Percentiles rank a stretch among this genome's conserved stretches.
These are phyloP conservation scores for Moesziomyces antarcticus DNA, from an alignment of 1,284 basidiomycete species.

Conservation along the genomic window DNA sequence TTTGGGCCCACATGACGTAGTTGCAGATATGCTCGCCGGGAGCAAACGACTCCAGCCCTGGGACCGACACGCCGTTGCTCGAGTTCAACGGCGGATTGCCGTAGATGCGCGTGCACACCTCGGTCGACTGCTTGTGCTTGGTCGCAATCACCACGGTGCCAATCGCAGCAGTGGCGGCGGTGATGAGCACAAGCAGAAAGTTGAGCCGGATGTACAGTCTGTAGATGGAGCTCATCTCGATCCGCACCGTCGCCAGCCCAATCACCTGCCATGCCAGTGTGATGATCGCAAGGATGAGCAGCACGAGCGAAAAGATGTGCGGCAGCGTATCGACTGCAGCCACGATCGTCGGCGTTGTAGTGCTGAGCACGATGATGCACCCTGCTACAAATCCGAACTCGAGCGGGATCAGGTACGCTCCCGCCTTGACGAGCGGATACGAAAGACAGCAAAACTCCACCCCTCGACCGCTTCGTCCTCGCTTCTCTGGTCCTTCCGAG, in stretches of 20 bases:
- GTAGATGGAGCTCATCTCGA: constrained; percentile 43
- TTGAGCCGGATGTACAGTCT: constrained; percentile 51
- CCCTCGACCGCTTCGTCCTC: constrained; percentile 14
- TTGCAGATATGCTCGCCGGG: constrained; percentile 44
- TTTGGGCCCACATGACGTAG: constrained; percentile 47
- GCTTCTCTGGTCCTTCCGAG: not conserved
- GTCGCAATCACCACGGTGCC: constrained; percentile 35
- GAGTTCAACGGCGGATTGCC: constrained; percentile 40
- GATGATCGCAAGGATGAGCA: constrained; percentile 29
- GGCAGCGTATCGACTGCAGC: constrained; percentile 40
- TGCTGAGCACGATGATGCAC: constrained; percentile 39
- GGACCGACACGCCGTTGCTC: constrained; percentile 20
- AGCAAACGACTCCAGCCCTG: constrained; percentile 20
- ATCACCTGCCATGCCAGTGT: constrained; percentile 40
- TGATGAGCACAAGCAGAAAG: constrained; percentile 33
- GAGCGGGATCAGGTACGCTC: constrained; percentile 46
- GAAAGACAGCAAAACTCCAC: constrained; percentile 47
- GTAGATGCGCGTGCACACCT: constrained; percentile 41
- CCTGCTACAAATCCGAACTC: constrained; percentile 46
- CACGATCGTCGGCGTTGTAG: constrained; percentile 41
- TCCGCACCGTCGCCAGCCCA: constrained; percentile 29
- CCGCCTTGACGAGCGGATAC: constrained; percentile 48
- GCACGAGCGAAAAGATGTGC: constrained; percentile 13
- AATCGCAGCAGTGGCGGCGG: constrained; percentile 14
- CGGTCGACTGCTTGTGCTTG: constrained; percentile 31